These are phyloP conservation scores for Plectosphaerella sp. DNA, from an alignment of 2,329 filamentous ascomycete genomes.

Conservation along the genomic window DNA sequence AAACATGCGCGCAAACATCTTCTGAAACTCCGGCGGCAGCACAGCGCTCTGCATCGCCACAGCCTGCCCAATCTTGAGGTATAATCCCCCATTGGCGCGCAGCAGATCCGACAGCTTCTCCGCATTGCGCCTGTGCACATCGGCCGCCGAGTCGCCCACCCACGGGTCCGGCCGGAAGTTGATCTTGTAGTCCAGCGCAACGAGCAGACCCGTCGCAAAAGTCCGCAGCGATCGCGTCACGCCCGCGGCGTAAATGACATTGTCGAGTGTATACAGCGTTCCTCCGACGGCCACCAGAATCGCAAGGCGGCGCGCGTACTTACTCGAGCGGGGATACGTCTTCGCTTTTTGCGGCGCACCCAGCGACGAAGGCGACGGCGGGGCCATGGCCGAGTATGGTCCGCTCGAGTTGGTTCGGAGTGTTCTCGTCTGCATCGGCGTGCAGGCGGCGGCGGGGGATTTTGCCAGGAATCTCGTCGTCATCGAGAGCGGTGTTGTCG, in stretches of 20 bases:
- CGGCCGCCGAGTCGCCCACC: slow-evolving; percentile 66
- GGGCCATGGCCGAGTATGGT: slow-evolving; percentile 62
- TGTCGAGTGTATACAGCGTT: slow-evolving; percentile 64
- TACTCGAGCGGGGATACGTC: slow-evolving; percentile 64
- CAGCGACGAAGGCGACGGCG: slow-evolving; percentile 74
- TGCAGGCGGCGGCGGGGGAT: background rate
- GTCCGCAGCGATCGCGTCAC: slow-evolving; percentile 76
- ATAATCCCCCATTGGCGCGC: slow-evolving; percentile 83
- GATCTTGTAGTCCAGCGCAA: slow-evolving; percentile 91
- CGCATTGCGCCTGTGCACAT: slow-evolving; percentile 80
- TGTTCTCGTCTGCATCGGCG: background rate
- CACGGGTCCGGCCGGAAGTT: slow-evolving; percentile 84
- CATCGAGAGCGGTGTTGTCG: slow-evolving; percentile 1
- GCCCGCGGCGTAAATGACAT: slow-evolving; percentile 71
- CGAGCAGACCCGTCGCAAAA: slow-evolving; percentile 72
- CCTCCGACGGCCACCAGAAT: slow-evolving; percentile 57
- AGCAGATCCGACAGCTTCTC: slow-evolving; percentile 78
- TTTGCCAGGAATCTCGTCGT: background rate
- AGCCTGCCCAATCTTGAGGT: slow-evolving; percentile 96
- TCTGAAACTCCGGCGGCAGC: slow-evolving; percentile 88
- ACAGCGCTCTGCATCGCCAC: slow-evolving; percentile 98
- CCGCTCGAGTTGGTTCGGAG: slow-evolving; percentile 12
- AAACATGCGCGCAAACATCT: slow-evolving; percentile 96
- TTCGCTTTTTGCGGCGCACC: slow-evolving; percentile 68
- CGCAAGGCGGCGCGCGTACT: slow-evolving; percentile 72